Conservation (phyloP, 2,329 filamentous ascomycete species). For the Pseudovirgaria hyperparasitica region DNA sequence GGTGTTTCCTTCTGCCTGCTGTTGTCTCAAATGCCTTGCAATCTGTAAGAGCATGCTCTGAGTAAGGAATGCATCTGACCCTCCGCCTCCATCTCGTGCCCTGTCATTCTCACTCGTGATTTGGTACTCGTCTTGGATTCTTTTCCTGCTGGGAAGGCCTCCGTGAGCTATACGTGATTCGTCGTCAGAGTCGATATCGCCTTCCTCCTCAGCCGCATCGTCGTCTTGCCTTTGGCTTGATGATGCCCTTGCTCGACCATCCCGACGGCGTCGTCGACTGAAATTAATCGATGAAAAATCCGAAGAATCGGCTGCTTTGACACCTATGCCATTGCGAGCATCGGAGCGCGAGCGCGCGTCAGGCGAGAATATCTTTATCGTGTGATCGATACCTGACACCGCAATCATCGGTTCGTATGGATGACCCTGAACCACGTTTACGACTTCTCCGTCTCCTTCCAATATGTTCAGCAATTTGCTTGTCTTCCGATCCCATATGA, state of each 20-base stretch:
- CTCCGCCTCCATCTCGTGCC: conserved; percentile 43
- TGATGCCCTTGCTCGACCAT: conserved; percentile 1
- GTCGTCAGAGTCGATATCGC: conserved; percentile 16
- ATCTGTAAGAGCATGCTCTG: too few species aligned
- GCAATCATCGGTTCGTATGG: conserved; percentile 56
- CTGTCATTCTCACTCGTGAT: conserved; percentile 52
- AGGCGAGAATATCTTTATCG: conserved; percentile 55
- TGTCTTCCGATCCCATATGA: conserved; percentile 56
- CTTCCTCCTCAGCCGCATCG: conserved; percentile 6
- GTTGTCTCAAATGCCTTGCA: too few species aligned
- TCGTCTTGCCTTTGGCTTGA: too few species aligned
- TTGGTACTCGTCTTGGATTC: conserved; percentile 46
- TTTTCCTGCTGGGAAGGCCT: conserved; percentile 43
- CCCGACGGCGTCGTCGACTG: conserved; percentile 8
- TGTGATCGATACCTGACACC: conserved; percentile 54
- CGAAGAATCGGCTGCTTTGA: conserved; percentile 34
- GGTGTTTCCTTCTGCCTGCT: too few species aligned
- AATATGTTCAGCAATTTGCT: conserved; percentile 50
- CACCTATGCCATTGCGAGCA: conserved; percentile 45
- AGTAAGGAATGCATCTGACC: conserved; percentile 45
- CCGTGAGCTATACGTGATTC: conserved; percentile 26
- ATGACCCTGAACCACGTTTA: conserved; percentile 57
- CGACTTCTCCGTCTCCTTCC: conserved; percentile 55
- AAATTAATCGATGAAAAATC: conserved; percentile 28
- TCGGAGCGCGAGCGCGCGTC: conserved; percentile 44